Percentiles rank a stretch among this genome's conserved stretches.
Conservation (phyloP, 2,329 filamentous ascomycete genomes). For the Madurella fahalii region DNA sequence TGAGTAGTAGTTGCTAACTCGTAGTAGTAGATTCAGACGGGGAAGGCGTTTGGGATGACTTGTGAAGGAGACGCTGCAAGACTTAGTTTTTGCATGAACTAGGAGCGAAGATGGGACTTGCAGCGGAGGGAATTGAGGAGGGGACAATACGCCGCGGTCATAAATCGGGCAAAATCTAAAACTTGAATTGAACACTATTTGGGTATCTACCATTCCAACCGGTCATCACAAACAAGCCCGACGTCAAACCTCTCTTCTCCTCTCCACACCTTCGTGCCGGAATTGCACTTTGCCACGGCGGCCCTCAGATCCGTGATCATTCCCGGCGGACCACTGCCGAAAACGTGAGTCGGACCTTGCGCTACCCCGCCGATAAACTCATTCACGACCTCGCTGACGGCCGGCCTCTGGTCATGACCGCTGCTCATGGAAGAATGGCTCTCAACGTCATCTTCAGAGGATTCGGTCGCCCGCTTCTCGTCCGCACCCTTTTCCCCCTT, state of each 20-base stretch:
- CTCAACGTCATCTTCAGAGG: constrained; percentile 23
- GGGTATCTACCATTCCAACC: constrained; percentile 41
- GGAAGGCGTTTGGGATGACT: not conserved
- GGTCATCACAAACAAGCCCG: constrained; percentile 55
- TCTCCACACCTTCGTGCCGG: constrained; percentile 51
- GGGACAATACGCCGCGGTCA: no score
- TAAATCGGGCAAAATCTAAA: not conserved
- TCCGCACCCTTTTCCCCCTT: constrained; percentile 24
- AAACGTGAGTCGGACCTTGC: constrained; percentile 49
- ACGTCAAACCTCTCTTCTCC: constrained; percentile 55
- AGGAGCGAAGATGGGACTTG: not conserved
- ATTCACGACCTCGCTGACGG: constrained; percentile 43
- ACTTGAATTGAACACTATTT: constrained; percentile 2
- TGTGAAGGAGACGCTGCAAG: not conserved
- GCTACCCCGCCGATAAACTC: constrained; percentile 46
- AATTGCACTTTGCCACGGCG: constrained; percentile 52
- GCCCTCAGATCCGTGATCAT: constrained; percentile 57
- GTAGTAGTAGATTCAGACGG: constrained; percentile 9
- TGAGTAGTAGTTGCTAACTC: constrained; percentile 15
- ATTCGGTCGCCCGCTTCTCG: constrained; percentile 11
- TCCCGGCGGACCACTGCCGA: constrained; percentile 56
- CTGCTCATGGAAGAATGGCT: constrained; percentile 22
- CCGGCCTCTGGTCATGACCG: constrained; percentile 34
- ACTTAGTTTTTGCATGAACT: not conserved
- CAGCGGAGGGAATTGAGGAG: no score